Evolutionary conservation across 441 rosid genomes (phyloP).

Genomic region (Populus hybrid): DNA sequence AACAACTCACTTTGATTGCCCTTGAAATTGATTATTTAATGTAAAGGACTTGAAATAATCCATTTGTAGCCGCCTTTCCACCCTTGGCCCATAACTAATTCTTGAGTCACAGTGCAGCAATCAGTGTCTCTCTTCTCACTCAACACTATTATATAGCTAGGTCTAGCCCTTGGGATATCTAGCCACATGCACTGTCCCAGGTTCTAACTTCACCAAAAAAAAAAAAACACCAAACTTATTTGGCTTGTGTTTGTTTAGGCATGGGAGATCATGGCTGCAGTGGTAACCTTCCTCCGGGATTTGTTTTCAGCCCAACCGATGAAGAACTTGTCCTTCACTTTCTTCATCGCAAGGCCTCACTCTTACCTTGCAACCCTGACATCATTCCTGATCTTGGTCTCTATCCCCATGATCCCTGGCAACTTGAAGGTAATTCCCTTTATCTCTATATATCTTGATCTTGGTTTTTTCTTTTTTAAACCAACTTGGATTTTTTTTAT

Average conservation of each 20-base stretch:
- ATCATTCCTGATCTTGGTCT: conserved; percentile 43
- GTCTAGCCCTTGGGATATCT: background rate
- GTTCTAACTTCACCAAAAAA: background rate
- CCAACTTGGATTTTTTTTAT: too few relatives aligned
- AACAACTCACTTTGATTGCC: background rate
- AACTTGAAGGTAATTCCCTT: conserved; percentile 32
- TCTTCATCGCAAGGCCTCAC: conserved; percentile 33
- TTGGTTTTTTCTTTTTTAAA: background rate
- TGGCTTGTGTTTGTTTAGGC: background rate
- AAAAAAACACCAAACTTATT: background rate
- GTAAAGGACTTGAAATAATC: background rate
- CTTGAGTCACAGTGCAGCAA: conserved; percentile 4
- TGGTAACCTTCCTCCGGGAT: conserved; percentile 48
- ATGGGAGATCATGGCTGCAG: conserved; percentile 25
- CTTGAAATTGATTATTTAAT: background rate
- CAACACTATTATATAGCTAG: background rate
- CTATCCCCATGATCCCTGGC: conserved; percentile 39
- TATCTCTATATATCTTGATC: background rate
- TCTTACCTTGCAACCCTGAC: conserved; percentile 23
- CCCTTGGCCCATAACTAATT: background rate
- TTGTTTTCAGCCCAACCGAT: conserved; percentile 44
- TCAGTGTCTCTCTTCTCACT: background rate
- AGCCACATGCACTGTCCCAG: background rate
- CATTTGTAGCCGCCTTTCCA: conserved; percentile 6
- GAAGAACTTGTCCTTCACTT: conserved; percentile 51